These are phyloP conservation scores for Fusarium pseudograminearum DNA, from an alignment of 2,329 filamentous ascomycete genomes.

Conservation along the genomic window DNA sequence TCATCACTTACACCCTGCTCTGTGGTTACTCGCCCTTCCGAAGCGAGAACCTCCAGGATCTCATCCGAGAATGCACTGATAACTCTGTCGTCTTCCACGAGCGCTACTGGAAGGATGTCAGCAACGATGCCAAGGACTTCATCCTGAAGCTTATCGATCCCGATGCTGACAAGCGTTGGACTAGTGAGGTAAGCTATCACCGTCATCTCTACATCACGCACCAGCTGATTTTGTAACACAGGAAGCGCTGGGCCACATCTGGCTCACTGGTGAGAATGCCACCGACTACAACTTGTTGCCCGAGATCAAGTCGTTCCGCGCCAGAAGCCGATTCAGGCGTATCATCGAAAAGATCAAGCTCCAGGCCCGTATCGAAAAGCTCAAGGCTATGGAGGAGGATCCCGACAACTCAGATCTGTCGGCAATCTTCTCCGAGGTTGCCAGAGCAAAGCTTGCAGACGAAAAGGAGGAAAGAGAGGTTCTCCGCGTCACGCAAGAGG, in stretches of 20 bases:
- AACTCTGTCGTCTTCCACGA: slow-evolving; percentile 94
- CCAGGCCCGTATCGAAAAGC: slow-evolving; percentile 91
- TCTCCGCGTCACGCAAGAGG: slow-evolving; percentile 72
- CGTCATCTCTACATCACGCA: slow-evolving; percentile 10
- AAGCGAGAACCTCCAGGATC: slow-evolving; percentile 89
- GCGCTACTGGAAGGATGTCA: slow-evolving; percentile 98
- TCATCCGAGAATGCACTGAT: slow-evolving; percentile 93
- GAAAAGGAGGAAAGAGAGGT: slow-evolving; percentile 80
- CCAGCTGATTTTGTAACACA: slow-evolving; percentile 52
- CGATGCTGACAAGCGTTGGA: slow-evolving; percentile 79
- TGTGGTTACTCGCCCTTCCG: slow-evolving; percentile 99
- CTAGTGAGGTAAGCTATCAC: slow-evolving; percentile 72
- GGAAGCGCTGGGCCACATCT: slow-evolving; percentile 83
- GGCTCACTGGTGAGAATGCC: slow-evolving; percentile 91
- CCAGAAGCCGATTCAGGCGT: slow-evolving; percentile 88
- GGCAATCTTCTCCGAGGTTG: slow-evolving; percentile 86
- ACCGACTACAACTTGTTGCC: slow-evolving; percentile 97
- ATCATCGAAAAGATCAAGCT: slow-evolving; percentile 98
- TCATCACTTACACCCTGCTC: slow-evolving; percentile 97
- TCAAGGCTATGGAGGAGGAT: slow-evolving; percentile 93
- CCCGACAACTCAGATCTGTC: slow-evolving; percentile 74
- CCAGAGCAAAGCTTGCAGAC: slow-evolving; percentile 91
- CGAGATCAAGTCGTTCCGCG: slow-evolving; percentile 93
- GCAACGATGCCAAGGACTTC: slow-evolving; percentile 93
- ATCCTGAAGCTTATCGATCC: slow-evolving; percentile 85